Base-by-base conservation (phyloP, 192 early-diverging fungal species). In the Gaertneriomyces sp. region DNA sequence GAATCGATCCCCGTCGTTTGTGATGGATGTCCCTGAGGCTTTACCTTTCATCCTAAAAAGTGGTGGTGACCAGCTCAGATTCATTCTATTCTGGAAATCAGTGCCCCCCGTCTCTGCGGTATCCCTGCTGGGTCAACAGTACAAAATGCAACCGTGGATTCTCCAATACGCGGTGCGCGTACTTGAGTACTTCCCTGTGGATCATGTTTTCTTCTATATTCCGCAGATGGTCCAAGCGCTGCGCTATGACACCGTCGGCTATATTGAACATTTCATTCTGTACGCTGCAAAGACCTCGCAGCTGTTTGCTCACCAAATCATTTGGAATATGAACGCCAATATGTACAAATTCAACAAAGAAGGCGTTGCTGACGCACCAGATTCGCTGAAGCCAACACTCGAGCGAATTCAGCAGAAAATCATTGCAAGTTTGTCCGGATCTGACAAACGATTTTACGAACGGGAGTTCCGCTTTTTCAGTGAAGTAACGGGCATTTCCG, bases 251-350 rank as follows among this genome's bases (percentile, higher is more conserved):
- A 74, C 77, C 10, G 74, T 87, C 46, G 81, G 97, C 38, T 98
- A 99, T 73, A 86, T 95, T n/a, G 95, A 96, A 74, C 82, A 87
- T 33, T 98, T 90, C 60, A 97, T 99, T 49, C 75, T 99, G 66
- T 87, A 89, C n/a, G 90, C 97, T 4, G 97, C 91, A 6, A 85
- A 87, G 66, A 88, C 90, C 9, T 96, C 94, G 41, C 96, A 97
- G 76, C 84, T 92, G 14, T 99, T 99, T 86, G 96, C 97, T 38
- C 97, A 99, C 77, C 97, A 99, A 80, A 98, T 99, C 55, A 96
- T 99, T 54, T 99, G 97, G 97, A 99, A 99, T 75, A 99, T 99
- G 97, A 90, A 97, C 46, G 97, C 97, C 53, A 99, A 99, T 78
- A 94, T 92, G 87, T 95, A 73, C 80, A 82, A 85, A 19, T 63